Percentiles rank a stretch among this genome's conserved stretches.
phyloP scores from a whole-genome alignment of 306 rosid species.

The Prunus mira region DNA sequence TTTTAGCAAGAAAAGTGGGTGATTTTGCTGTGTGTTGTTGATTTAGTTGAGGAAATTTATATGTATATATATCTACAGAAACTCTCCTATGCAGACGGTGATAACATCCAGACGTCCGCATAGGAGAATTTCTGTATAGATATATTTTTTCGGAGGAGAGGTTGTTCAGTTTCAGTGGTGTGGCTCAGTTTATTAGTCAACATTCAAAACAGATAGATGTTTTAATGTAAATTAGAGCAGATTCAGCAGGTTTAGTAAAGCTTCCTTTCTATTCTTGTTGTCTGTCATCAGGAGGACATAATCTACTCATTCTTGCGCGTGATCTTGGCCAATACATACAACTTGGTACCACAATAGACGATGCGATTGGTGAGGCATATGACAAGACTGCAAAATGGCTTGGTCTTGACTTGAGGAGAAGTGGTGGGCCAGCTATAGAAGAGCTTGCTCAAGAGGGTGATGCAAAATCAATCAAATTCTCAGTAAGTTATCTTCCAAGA shows the following conservation, averaged over 20 bases:
- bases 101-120: too few relatives aligned
- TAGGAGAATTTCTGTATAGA: too few relatives aligned
- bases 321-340: slow-evolving; percentile 88
- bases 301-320: slow-evolving; percentile 76
- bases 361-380: slow-evolving; percentile 97
- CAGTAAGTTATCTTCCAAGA: slow-evolving; percentile 50
- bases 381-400: slow-evolving; percentile 98
- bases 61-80: not conserved
- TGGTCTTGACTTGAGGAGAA: slow-evolving; percentile 91
- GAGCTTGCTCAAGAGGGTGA: slow-evolving; percentile 87
- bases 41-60: not conserved
- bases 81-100: too few relatives aligned
- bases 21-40: not conserved
- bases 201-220: not conserved
- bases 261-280: not conserved
- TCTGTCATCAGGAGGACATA: slow-evolving; percentile 71
- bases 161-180: not conserved
- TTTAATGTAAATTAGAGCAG: not conserved
- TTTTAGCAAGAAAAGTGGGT: not conserved
- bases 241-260: not conserved
- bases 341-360: slow-evolving; percentile 96
- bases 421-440: slow-evolving; percentile 98
- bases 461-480: slow-evolving; percentile 66
- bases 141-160: not conserved
- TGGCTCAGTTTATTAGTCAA: not conserved